Base-by-base conservation (phyloP, 2,329 filamentous ascomycete genomes). In the Sclerotinia sclerotiorum region DNA sequence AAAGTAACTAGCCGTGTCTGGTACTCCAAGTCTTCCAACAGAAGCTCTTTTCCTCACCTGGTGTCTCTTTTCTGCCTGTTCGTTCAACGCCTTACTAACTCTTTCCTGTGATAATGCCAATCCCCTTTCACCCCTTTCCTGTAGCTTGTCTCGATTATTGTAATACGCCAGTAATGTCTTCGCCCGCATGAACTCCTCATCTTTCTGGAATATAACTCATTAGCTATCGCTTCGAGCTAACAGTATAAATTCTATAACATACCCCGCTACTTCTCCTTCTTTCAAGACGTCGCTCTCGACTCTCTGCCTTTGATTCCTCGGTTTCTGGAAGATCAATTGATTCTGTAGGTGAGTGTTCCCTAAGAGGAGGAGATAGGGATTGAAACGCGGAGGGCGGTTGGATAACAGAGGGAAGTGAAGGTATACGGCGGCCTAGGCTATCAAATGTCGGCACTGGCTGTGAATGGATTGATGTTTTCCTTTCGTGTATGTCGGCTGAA, bases 161-260 rank as follows among this genome's bases (percentile, higher is more conserved):
- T 65, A 65, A 32, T 68, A 68, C 10, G 11, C 15, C 44, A 68
- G 13, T 49, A 68, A 24, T 39, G 21, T 48, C 46, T 68, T 65
- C 29, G 66, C 66, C 24, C 66, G 58, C 35, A 49, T 21, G 7
- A 65, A 49, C 21, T 68, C 66, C 6, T 21, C 21, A 32, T 57
- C 66, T 10, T 24, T 42, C 66, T 68, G 32, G 42, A 2, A n/a
- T 24, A 32, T 24, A n/a, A 19, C 2, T 21, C 35, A 13, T 67
- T 29, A 67, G 65, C 55, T 29, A 24, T 48, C 7, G 2, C 39
- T 49, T 5, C 3, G 51, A 42, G 7, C 10, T 11, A 39, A 58
- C 27, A 1, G 21, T 21, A 27, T n/a, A 27, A 17, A 19, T 15
- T 24, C 7, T 29, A n/a, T 19, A 39, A 64, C 29, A 44, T 64